These are phyloP conservation scores for Magnolia officinalis DNA, from an alignment of 164 flowering plant species.

Conservation along the genomic window DNA sequence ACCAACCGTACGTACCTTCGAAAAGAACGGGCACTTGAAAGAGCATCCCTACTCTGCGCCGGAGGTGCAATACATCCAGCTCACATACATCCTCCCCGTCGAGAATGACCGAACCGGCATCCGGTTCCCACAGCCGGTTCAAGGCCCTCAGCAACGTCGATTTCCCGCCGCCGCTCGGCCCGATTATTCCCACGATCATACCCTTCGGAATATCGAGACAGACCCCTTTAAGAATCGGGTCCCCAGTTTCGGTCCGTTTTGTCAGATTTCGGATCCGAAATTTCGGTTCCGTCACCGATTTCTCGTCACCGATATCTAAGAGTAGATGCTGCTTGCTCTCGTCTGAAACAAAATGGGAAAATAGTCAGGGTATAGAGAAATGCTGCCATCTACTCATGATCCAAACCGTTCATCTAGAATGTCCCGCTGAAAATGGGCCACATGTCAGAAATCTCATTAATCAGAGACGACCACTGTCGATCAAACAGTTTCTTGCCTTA, in stretches of 20 bases:
- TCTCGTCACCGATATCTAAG: slow-evolving; percentile 10
- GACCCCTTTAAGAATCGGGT: slow-evolving; percentile 16
- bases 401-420: not conserved
- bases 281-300: slow-evolving; percentile 10
- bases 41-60: slow-evolving; percentile 36
- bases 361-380: not conserved
- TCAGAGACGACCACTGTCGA: not conserved
- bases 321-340: slow-evolving; percentile 11
- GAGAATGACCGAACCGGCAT: slow-evolving; percentile 16
- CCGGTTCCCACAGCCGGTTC: slow-evolving; percentile 37
- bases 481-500: not conserved
- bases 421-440: too few species aligned
- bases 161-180: slow-evolving; percentile 39
- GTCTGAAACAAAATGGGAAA: slow-evolving; percentile 1
- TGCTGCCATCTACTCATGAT: not conserved
- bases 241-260: slow-evolving; percentile 10
- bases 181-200: slow-evolving; percentile 26
- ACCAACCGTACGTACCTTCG: slow-evolving; percentile 17
- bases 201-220: slow-evolving; percentile 24
- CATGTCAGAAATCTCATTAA: too few species aligned
- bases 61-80: slow-evolving; percentile 23
- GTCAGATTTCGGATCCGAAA: slow-evolving; percentile 18
- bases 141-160: slow-evolving; percentile 31
- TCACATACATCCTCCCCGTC: slow-evolving; percentile 27
- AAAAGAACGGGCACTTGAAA: slow-evolving; percentile 36